Evolutionary conservation across 164 flowering plant genomes (phyloP).

Genomic region (Brasenia schreberi): DNA sequence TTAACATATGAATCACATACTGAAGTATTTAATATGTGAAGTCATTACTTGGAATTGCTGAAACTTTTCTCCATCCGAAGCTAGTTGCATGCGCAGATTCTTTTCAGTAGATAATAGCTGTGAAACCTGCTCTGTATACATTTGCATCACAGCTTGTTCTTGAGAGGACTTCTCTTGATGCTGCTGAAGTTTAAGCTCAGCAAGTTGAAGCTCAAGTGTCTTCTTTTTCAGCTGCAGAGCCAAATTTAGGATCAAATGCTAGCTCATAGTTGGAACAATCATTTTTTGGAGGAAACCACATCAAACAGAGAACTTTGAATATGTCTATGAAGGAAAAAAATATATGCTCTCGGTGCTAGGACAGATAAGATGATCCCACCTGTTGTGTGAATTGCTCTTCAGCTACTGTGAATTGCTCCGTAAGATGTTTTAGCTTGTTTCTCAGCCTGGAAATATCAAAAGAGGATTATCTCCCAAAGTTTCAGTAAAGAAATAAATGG

Average conservation of each 20-base stretch:
- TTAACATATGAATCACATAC: too few relatives aligned
- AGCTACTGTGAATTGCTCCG: constrained; percentile 64
- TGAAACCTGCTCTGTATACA: constrained; percentile 87
- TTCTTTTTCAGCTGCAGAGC: constrained; percentile 74
- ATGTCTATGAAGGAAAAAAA: not conserved
- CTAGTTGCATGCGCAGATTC: constrained; percentile 65
- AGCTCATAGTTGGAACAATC: not conserved
- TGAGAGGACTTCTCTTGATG: constrained; percentile 68
- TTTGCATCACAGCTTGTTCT: constrained; percentile 76
- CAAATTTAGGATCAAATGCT: not conserved
- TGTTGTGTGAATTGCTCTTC: constrained; percentile 74
- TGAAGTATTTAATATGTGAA: too few relatives aligned
- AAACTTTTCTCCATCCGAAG: constrained; percentile 91
- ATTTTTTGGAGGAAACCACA: too few relatives aligned
- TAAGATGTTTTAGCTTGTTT: constrained; percentile 64
- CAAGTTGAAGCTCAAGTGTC: constrained; percentile 72
- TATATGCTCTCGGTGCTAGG: not conserved
- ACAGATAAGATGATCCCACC: constrained; percentile 26
- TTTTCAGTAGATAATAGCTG: constrained; percentile 77
- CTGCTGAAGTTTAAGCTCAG: constrained; percentile 77
- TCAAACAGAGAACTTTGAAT: not conserved
- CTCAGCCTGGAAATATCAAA: constrained; percentile 42
- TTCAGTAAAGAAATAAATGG: too few relatives aligned
- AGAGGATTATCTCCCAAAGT: too few relatives aligned
- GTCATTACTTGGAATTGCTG: constrained; percentile 80